These are phyloP conservation scores for Erodium chrysanthum DNA, from an alignment of 441 rosid genomes.

Conservation along the genomic window DNA sequence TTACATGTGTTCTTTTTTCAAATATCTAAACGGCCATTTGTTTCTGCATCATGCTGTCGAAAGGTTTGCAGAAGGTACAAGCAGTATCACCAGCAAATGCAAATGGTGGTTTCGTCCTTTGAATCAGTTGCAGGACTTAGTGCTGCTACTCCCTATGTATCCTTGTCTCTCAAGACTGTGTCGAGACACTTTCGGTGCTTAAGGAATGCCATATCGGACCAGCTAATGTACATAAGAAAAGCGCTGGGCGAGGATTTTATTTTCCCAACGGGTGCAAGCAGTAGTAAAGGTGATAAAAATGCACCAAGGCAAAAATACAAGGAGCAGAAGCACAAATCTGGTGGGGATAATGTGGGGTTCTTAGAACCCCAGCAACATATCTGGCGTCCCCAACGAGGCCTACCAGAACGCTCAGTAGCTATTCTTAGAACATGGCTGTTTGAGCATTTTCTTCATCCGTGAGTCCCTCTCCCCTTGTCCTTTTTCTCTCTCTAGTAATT, in stretches of 20 bases:
- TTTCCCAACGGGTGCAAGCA: slow-evolving; percentile 12
- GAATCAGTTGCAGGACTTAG: slow-evolving; percentile 49
- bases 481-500: background rate
- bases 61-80: slow-evolving; percentile 28
- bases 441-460: slow-evolving; percentile 63
- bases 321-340: slow-evolving; percentile 28
- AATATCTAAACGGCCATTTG: background rate
- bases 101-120: slow-evolving; percentile 52
- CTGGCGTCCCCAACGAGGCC: slow-evolving; percentile 63
- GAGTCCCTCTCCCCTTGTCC: slow-evolving; percentile 10
- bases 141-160: slow-evolving; percentile 43
- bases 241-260: slow-evolving; percentile 18
- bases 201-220: slow-evolving; percentile 34
- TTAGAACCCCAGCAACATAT: slow-evolving; percentile 18
- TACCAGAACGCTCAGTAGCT: slow-evolving; percentile 55
- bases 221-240: slow-evolving; percentile 28
- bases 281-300: slow-evolving; percentile 6
- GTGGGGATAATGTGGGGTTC: slow-evolving; percentile 22
- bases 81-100: slow-evolving; percentile 46
- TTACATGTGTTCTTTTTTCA: background rate
- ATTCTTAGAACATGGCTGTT: slow-evolving; percentile 56
- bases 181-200: slow-evolving; percentile 37
- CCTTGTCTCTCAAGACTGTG: slow-evolving; percentile 31
- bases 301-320: slow-evolving; percentile 21
- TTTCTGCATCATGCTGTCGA: slow-evolving; percentile 1